Evolutionary conservation across 306 rosid species (phyloP).

Genomic region (Psophocarpus tetragonolobus): DNA sequence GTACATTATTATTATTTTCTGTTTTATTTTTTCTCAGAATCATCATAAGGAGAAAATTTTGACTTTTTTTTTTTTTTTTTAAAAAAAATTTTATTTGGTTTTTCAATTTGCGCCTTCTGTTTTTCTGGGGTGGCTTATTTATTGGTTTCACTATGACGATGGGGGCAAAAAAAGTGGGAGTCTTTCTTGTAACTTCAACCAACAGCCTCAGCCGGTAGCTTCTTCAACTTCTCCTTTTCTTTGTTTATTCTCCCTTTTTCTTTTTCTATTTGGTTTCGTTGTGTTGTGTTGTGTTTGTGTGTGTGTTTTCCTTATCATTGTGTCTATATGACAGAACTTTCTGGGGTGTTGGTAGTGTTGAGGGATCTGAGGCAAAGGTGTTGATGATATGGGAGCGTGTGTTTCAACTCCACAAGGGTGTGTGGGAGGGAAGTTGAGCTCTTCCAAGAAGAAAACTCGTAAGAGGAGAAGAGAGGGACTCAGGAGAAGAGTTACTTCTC

Average conservation of each 20-base stretch:
- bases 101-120: not conserved
- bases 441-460: conserved; percentile 48
- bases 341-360: conserved; percentile 25
- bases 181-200: conserved; percentile 27
- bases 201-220: conserved; percentile 35
- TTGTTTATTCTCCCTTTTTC: not conserved
- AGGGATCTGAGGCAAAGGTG: conserved; percentile 32
- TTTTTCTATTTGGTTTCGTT: not conserved
- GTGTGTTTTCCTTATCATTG: conserved; percentile 20
- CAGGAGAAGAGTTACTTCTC: conserved; percentile 54
- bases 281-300: no score
- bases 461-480: conserved; percentile 51
- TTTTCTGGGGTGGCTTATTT: conserved; percentile 26
- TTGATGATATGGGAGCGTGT: conserved; percentile 78
- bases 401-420: conserved; percentile 73
- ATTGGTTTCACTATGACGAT: conserved; percentile 9
- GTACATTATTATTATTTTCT: conserved; percentile 2
- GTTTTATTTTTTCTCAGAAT: not conserved
- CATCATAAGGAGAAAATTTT: not conserved
- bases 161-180: conserved; percentile 26
- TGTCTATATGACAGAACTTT: conserved; percentile 24
- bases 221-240: conserved; percentile 2
- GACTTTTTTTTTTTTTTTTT: not conserved
- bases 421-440: conserved; percentile 54
- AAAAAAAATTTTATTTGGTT: no score